phyloP scores from a whole-genome alignment of 441 rosid species.

The Pelargonium cotyledonis region DNA sequence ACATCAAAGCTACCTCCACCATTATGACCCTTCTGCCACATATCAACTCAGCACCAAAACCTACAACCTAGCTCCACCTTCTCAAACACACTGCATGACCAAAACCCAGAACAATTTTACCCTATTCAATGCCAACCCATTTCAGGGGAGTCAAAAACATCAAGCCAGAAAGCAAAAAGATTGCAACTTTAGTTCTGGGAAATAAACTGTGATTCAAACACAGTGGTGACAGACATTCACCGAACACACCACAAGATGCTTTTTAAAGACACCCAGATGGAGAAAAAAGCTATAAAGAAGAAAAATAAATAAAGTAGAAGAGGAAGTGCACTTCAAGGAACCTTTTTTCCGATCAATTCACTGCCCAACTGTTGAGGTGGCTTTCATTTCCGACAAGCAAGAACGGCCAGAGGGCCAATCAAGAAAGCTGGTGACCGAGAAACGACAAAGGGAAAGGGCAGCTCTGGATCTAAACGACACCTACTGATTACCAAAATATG shows the following conservation, averaged over 20 bases:
- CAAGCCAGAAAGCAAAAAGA: neutral
- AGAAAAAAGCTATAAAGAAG: neutral
- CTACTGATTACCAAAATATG: neutral
- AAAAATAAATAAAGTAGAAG: neutral
- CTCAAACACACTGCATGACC: neutral
- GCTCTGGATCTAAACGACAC: neutral
- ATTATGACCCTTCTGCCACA: conserved; percentile 39
- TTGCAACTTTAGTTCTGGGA: neutral
- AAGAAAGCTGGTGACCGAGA: neutral
- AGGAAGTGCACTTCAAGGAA: neutral
- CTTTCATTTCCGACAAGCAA: conserved; percentile 5
- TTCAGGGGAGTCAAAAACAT: neutral
- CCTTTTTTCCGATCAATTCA: neutral
- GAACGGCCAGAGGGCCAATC: neutral
- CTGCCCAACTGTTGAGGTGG: neutral
- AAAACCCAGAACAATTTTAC: neutral
- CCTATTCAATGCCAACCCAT: neutral
- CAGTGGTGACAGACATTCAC: neutral
- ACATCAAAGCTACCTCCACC: conserved; percentile 29
- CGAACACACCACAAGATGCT: neutral
- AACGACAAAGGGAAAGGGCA: neutral
- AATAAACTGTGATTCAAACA: neutral
- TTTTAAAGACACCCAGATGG: neutral
- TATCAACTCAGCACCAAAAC: conserved; percentile 32
- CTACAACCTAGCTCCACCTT: conserved; percentile 28